These are phyloP conservation scores for Lachancea kluyveri DNA, from an alignment of 805 yeast species.

Conservation along the genomic window DNA sequence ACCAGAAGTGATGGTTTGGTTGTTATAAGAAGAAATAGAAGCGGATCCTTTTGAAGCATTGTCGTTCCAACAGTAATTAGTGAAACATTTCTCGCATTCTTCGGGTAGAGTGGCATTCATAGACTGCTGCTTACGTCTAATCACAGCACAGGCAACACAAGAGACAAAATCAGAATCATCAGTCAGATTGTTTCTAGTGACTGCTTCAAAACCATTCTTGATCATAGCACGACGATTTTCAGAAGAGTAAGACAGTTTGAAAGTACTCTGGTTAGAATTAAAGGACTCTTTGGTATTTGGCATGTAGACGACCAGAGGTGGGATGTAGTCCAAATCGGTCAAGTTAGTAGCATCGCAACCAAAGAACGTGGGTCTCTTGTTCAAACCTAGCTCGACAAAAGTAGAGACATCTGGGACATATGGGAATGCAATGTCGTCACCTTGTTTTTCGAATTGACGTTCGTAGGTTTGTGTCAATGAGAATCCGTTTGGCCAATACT, in stretches of 20 bases:
- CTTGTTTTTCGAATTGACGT: slow-evolving; percentile 49
- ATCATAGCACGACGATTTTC: slow-evolving; percentile 56
- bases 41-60: slow-evolving; percentile 36
- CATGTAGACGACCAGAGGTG: slow-evolving; percentile 73
- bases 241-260: slow-evolving; percentile 54
- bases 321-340: slow-evolving; percentile 46
- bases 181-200: slow-evolving; percentile 62
- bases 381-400: slow-evolving; percentile 54
- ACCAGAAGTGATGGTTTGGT: slow-evolving; percentile 10
- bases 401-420: slow-evolving; percentile 69
- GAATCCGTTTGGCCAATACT: slow-evolving; percentile 62
- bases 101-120: slow-evolving; percentile 50
- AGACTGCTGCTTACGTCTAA: slow-evolving; percentile 74
- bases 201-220: slow-evolving; percentile 66
- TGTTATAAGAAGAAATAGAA: slow-evolving; percentile 13
- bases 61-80: slow-evolving; percentile 60
- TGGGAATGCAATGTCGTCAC: slow-evolving; percentile 64
- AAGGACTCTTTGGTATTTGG: slow-evolving; percentile 68
- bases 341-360: slow-evolving; percentile 71
- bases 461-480: slow-evolving; percentile 50
- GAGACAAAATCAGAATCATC: slow-evolving; percentile 62
- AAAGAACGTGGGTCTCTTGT: slow-evolving; percentile 69
- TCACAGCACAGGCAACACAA: slow-evolving; percentile 79
- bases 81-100: slow-evolving; percentile 70
- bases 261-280: slow-evolving; percentile 67